These are phyloP conservation scores for Aspergillus costaricaensis DNA, from an alignment of 2,329 filamentous ascomycete genomes.

Conservation along the genomic window DNA sequence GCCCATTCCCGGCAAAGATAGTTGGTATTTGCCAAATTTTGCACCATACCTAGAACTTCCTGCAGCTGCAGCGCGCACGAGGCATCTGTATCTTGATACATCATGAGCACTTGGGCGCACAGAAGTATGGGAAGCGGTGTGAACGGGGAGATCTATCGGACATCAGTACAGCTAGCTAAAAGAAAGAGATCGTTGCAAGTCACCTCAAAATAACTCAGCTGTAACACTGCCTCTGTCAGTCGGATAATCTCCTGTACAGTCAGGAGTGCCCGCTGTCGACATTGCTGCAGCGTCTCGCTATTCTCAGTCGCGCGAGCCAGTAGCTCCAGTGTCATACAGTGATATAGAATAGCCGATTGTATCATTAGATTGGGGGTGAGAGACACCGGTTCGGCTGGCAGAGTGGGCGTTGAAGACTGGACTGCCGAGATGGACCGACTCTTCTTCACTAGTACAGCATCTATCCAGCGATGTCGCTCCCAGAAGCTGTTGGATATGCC, in stretches of 20 bases:
- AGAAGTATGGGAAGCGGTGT: conserved; percentile 5
- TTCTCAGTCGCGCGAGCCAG: background rate
- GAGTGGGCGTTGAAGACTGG: background rate
- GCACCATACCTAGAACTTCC: background rate
- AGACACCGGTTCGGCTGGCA: background rate
- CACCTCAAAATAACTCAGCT: conserved; percentile 18
- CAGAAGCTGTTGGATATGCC: background rate
- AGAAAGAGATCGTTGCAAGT: background rate
- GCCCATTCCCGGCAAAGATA: background rate
- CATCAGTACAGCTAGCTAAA: background rate
- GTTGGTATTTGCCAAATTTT: background rate
- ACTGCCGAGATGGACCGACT: background rate
- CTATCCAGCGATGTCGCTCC: background rate
- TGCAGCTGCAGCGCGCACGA: background rate
- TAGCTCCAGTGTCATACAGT: background rate
- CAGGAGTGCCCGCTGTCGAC: conserved; percentile 2
- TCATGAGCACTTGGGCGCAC: conserved; percentile 1
- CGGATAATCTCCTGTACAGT: conserved; percentile 20
- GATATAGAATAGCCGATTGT: background rate
- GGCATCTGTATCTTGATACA: background rate
- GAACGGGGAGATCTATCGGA: conserved; percentile 6
- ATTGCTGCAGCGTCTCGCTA: background rate
- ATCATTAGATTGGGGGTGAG: background rate
- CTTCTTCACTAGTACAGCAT: background rate
- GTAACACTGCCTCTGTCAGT: conserved; percentile 11